Base-by-base conservation (phyloP, 2,329 filamentous ascomycete genomes). In the Graphiopsis chlorocephala region DNA sequence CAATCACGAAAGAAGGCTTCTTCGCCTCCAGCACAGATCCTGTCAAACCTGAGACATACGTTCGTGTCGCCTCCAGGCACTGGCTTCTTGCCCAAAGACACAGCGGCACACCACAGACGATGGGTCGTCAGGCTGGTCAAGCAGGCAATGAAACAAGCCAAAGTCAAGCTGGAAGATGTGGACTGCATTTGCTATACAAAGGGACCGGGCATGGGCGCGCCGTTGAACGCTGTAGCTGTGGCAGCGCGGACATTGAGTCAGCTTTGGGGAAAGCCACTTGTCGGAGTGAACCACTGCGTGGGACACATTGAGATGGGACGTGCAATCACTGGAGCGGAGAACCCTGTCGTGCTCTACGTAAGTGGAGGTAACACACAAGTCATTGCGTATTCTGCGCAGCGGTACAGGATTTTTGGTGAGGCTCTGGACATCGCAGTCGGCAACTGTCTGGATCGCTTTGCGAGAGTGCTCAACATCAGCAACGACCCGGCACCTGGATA, bases 231-330 rank as follows among this genome's bases (percentile, higher is more conserved):
- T 67, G 92, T 96, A 15, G 94, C 94, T 33, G 82, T 98, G 38
- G 93, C 89, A 1, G 95, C 93, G 23, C 86, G 95, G 66, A 92
- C 91, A 68, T 81, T 98, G 33, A 84, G 87, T 48, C 80, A 97
- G 65, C 84, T 99, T 17, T 99, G 95, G 95, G 84, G 82, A 61
- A 92, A 92, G 78, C 88, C 90, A n/a, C 83, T 99, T 42, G 89
- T 99, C 3, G 94, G 93, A 26, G 95, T 99, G 28, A 99, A 99
- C 79, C 95, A 99, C 80, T 99, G 95, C 78, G 91, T 99, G 56
- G 95, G 95, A 50, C 95, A 99, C 79, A 98, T 99, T 73, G 95
- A 99, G 81, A 99, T 99, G 95, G 95, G 95, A 33, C 86, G 95
- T 59, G 86, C 90, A 66, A 97, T 99, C 75, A 98, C 95, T 4